Base-by-base conservation (phyloP, 2,329 filamentous ascomycete genomes). In the Neofusicoccum ribis region DNA sequence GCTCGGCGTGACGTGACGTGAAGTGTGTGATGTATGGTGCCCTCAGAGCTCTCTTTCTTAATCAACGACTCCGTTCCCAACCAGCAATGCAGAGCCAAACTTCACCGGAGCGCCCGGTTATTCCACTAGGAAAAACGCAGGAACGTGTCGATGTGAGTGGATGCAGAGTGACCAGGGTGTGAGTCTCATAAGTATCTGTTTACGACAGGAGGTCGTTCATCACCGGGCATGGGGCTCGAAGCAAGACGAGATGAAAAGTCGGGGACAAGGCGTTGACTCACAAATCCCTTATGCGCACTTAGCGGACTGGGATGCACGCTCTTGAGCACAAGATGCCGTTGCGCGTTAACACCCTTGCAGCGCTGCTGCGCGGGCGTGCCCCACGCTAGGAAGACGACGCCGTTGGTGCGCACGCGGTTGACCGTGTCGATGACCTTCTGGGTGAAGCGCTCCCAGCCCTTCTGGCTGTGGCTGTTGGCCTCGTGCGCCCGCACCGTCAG, bases 321-420 rank as follows among this genome's bases (percentile, higher is more conserved):
- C 79, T 90, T 89, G 69, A 99, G 82, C 43, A 99, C 91, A 51
- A 92, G 84, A 80, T 99, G 94, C 72, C 85, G 89, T 69, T 86
- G 83, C 59, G 79, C 82, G 73, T 95, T 90, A 61, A 98, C 84
- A 70, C 88, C 90, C 47, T 84, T 80, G 23, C 96, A 91, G 64
- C 93, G 83, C 80, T 92, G 91, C 64, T 89, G 90, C 0, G 95
- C 95, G 1, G 92, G 91, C 5, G 83, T 88, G 15, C 95, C 95
- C 95, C 95, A 99, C 0, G 94, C 94, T 77, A 99, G 81, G 75
- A 97, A 99, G 4, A 97, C 95, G 1, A 99, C 94, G 1, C 95
- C 95, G 34, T 85, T 83, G 0, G 86, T 88, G 50, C 93, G 86
- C 70, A 90, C 88, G 73, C 89, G 87, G 0, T 91, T 91, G 1